These are phyloP conservation scores for Waitea zeae DNA, from an alignment of 1,284 basidiomycete species.

Conservation along the genomic window DNA sequence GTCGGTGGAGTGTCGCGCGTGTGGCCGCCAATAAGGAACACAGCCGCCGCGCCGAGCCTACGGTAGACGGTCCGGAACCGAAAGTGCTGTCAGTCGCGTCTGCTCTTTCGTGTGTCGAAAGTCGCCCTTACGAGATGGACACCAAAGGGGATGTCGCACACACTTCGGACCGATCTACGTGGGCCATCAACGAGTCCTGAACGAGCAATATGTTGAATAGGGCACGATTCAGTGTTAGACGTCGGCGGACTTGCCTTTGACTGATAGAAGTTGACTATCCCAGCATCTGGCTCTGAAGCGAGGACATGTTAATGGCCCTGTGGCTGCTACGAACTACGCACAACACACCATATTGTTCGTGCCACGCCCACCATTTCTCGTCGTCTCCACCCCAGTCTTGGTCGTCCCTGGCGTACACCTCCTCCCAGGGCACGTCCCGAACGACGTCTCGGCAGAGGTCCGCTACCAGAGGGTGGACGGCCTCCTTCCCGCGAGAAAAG, in stretches of 20 bases:
- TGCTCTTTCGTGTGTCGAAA: not conserved
- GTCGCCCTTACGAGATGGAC: slow-evolving; percentile 63
- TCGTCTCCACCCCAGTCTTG: slow-evolving; percentile 33
- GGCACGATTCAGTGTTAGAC: not conserved
- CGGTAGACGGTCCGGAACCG: no score
- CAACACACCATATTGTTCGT: slow-evolving; percentile 49
- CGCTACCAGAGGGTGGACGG: slow-evolving; percentile 37
- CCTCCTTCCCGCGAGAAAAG: slow-evolving; percentile 49
- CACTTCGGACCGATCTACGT: slow-evolving; percentile 83
- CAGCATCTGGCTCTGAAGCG: slow-evolving; percentile 67
- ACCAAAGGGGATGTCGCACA: slow-evolving; percentile 78
- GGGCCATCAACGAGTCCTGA: slow-evolving; percentile 84
- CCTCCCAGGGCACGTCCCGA: slow-evolving; percentile 43
- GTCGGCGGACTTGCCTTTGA: slow-evolving; percentile 24
- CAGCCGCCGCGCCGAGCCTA: slow-evolving; percentile 71
- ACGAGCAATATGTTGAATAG: not conserved
- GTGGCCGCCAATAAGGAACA: slow-evolving; percentile 78
- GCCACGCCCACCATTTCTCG: slow-evolving; percentile 54
- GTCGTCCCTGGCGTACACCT: slow-evolving; percentile 28
- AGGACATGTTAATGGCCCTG: slow-evolving; percentile 1
- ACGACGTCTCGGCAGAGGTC: slow-evolving; percentile 49
- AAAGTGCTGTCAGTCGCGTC: no score
- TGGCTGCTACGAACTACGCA: not conserved
- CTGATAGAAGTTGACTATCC: slow-evolving; percentile 89
- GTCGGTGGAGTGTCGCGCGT: slow-evolving; percentile 63